phyloP scores from a whole-genome alignment of 176 grass and related monocot genomes.

The Oryza glumipatula region DNA sequence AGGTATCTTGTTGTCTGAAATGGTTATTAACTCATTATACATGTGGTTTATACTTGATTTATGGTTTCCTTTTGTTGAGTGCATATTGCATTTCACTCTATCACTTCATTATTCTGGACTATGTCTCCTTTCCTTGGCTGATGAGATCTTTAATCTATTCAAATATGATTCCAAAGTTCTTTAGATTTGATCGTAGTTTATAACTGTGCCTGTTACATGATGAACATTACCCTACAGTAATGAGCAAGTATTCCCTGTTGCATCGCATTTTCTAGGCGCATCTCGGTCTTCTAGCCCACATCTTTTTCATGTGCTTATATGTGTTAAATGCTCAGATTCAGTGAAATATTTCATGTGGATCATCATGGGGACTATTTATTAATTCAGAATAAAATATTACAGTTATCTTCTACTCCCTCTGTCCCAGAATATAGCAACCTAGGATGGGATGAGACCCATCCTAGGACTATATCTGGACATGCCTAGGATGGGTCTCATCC shows the following conservation, averaged over 20 bases:
- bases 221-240: neutral
- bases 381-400: neutral
- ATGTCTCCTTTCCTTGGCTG: neutral
- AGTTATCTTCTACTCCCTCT: neutral
- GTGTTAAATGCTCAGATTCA: neutral
- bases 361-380: neutral
- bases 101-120: neutral
- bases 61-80: neutral
- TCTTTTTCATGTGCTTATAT: neutral
- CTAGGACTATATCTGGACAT: no score
- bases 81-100: neutral
- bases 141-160: neutral
- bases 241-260: neutral
- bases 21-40: conserved; percentile 1
- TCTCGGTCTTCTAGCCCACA: neutral
- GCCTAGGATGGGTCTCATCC: no score
- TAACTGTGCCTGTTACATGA: neutral
- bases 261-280: neutral
- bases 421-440: no score
- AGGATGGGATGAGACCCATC: no score
- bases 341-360: neutral
- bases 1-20: conserved; percentile 57
- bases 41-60: neutral
- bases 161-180: neutral
- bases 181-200: neutral